Conservation (phyloP, 1,139 yeast genomes). For the Pichia sp. region DNA sequence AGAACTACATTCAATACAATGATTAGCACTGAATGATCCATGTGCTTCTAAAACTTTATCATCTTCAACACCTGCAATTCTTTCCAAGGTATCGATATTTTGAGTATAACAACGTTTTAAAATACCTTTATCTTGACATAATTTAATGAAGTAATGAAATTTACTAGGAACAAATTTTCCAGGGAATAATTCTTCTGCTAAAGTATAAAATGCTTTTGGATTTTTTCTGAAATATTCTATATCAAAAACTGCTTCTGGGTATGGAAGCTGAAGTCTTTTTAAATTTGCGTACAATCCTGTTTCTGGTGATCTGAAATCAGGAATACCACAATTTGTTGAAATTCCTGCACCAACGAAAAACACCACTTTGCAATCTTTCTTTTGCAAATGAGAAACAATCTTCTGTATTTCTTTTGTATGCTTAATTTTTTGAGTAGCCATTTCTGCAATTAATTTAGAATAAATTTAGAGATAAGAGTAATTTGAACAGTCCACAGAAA, state of each 20-base stretch:
- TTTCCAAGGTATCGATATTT: constrained; percentile 85
- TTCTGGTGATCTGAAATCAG: constrained; percentile 87
- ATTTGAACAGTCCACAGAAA: no score
- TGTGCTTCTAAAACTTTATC: constrained; percentile 81
- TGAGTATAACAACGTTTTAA: constrained; percentile 79
- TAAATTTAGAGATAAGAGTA: no score
- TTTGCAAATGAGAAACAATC: constrained; percentile 20
- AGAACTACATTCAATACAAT: constrained; percentile 67
- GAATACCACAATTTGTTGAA: constrained; percentile 89
- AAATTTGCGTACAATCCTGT: constrained; percentile 88
- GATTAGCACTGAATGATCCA: constrained; percentile 84
- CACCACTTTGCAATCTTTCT: constrained; percentile 22
- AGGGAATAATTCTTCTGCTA: constrained; percentile 82
- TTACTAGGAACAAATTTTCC: constrained; percentile 79
- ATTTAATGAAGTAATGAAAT: constrained; percentile 65
- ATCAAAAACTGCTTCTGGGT: constrained; percentile 94
- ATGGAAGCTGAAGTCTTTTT: constrained; percentile 69
- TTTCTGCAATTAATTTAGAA: not conserved
- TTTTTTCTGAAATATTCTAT: constrained; percentile 67
- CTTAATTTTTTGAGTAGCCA: not conserved
- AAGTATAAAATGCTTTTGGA: constrained; percentile 79
- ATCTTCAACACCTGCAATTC: constrained; percentile 69
- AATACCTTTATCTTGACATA: constrained; percentile 57
- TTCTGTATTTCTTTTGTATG: constrained; percentile 18
- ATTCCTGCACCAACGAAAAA: constrained; percentile 87